These are phyloP conservation scores for Pascua sp. DNA, from an alignment of 1,284 basidiomycete species.

Conservation along the genomic window DNA sequence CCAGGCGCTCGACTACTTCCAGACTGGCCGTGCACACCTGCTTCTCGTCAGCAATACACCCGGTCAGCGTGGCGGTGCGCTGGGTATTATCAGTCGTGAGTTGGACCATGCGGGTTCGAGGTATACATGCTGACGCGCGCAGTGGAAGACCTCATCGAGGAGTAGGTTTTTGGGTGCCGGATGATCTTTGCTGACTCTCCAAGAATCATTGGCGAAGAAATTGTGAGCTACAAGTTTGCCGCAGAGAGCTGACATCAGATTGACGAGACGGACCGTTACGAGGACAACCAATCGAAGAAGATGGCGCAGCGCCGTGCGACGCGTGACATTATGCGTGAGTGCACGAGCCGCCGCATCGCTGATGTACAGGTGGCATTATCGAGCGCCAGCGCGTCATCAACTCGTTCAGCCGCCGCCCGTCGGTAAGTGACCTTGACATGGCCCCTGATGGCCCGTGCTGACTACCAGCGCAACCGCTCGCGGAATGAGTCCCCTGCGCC, in stretches of 20 bases:
- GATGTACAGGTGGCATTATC: conserved; percentile 47
- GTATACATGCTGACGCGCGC: conserved; percentile 1
- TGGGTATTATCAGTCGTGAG: conserved; percentile 66
- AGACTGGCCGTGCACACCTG: conserved; percentile 91
- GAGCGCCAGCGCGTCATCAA: conserved; percentile 47
- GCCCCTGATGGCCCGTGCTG: neutral
- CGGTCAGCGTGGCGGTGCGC: conserved; percentile 71
- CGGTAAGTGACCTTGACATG: conserved; percentile 21
- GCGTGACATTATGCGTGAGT: conserved; percentile 67
- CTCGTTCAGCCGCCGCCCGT: conserved; percentile 39
- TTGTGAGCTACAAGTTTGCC: conserved; percentile 30
- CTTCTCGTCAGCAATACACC: conserved; percentile 81
- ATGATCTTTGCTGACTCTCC: conserved; percentile 10
- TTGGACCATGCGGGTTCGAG: neutral
- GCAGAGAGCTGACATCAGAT: conserved; percentile 54
- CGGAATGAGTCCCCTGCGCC: neutral
- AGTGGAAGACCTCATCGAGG: conserved; percentile 52
- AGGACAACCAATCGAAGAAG: conserved; percentile 75
- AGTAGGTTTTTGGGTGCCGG: conserved; percentile 19
- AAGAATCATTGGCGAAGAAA: conserved; percentile 52
- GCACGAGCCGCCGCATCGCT: neutral
- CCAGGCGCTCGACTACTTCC: conserved; percentile 61
- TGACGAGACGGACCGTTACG: conserved; percentile 83
- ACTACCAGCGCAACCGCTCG: conserved; percentile 1
- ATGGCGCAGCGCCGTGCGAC: conserved; percentile 67